Percentiles rank a stretch among this genome's conserved stretches.
Evolutionary conservation across 495 filamentous ascomycete genomes (phyloP).

Genomic region (Penicillium canariense): DNA sequence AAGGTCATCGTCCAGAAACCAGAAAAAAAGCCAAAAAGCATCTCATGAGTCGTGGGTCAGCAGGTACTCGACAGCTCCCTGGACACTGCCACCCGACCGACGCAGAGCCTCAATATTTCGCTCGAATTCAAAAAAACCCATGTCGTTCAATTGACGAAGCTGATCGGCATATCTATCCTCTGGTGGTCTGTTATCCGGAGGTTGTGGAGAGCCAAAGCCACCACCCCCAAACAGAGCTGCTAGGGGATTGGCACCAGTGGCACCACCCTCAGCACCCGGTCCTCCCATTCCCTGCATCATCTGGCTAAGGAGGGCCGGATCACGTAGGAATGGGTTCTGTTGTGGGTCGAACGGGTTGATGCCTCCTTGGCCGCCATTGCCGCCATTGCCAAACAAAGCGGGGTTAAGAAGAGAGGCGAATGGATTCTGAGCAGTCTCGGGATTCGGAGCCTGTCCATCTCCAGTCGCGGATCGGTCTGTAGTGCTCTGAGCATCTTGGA

Average conservation of each 20-base stretch:
- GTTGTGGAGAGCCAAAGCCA: conserved; percentile 42
- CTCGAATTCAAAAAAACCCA: conserved; percentile 98
- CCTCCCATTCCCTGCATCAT: conserved; percentile 48
- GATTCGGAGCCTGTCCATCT: conserved; percentile 29
- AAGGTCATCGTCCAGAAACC: conserved; percentile 1
- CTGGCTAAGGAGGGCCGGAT: conserved; percentile 47
- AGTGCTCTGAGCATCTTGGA: conserved; percentile 18
- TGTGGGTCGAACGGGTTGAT: conserved; percentile 48
- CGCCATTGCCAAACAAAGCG: conserved; percentile 32
- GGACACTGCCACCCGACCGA: conserved; percentile 87
- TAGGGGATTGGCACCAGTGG: conserved; percentile 34
- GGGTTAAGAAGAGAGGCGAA: conserved; percentile 53
- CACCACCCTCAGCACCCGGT: conserved; percentile 27
- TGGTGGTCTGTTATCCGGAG: conserved; percentile 78
- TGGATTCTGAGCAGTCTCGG: conserved; percentile 46
- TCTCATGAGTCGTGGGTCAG: conserved; percentile 39
- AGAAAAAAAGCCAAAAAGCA: background rate
- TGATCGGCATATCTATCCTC: conserved; percentile 93
- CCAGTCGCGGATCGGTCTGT: conserved; percentile 28
- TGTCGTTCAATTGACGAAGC: conserved; percentile 91
- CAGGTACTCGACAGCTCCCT: conserved; percentile 85
- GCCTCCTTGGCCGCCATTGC: conserved; percentile 30
- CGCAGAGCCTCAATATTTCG: conserved; percentile 86
- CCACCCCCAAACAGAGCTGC: conserved; percentile 44
- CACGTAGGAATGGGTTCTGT: conserved; percentile 47